Evolutionary conservation across 1,139 yeast genomes (phyloP).

Genomic region (Geotrichum restrictum): DNA sequence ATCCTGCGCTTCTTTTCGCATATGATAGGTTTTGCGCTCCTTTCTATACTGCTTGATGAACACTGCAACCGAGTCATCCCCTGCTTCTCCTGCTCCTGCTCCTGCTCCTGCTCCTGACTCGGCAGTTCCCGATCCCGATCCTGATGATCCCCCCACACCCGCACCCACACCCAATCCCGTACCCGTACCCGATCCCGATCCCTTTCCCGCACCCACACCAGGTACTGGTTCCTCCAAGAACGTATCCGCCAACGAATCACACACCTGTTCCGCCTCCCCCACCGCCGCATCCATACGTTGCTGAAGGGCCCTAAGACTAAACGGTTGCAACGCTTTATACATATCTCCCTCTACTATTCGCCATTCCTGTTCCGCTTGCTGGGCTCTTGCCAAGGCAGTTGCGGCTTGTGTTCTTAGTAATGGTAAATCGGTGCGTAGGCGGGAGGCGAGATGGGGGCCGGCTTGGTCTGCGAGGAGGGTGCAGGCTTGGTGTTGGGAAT

Average conservation of each 20-base stretch:
- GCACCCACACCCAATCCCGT: conserved; percentile 22
- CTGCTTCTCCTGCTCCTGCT: too few relatives aligned
- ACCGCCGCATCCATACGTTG: conserved; percentile 34
- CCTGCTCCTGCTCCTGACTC: too few relatives aligned
- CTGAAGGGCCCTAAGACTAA: conserved; percentile 37
- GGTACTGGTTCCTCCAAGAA: conserved; percentile 29
- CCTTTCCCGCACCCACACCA: conserved; percentile 18
- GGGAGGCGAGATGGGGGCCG: background rate
- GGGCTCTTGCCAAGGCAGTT: conserved; percentile 12
- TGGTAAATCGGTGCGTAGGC: conserved; percentile 6
- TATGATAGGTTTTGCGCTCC: conserved; percentile 50
- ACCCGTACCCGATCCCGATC: conserved; percentile 18
- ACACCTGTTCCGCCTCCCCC: conserved; percentile 36
- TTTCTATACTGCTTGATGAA: conserved; percentile 47
- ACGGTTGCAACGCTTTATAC: conserved; percentile 42
- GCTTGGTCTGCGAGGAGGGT: background rate
- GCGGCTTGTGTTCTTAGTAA: conserved; percentile 16
- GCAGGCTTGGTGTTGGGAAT: conserved; percentile 4
- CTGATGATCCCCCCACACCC: conserved; percentile 22
- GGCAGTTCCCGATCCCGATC: conserved; percentile 26
- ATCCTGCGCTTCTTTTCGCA: conserved; percentile 54
- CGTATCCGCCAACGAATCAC: conserved; percentile 38
- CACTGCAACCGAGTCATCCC: conserved; percentile 31
- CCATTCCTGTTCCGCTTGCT: conserved; percentile 29
- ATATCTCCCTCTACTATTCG: conserved; percentile 39